Evolutionary conservation across 768 basidiomycete genomes (phyloP), one percentile per base, ranked within the genome.

Genomic region (Boletus patriciae): DNA sequence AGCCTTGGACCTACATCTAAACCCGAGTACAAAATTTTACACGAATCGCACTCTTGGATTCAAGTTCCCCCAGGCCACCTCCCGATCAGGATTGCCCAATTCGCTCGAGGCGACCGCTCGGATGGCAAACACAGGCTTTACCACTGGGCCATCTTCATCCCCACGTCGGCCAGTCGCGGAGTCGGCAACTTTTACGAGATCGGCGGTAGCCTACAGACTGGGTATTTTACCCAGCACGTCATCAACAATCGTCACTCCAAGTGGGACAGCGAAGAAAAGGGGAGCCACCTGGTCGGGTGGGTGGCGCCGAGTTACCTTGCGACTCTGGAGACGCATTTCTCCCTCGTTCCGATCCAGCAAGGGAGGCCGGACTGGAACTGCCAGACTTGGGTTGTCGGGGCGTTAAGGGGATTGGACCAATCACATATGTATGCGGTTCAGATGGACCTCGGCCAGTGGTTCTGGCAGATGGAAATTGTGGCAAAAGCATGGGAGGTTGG

Each of bases 141-240:
- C 41, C 50, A 59, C 34, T 61, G 58, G 53, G 53, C 54, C 4
- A 55, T 55, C 37, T 60, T 49, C 50, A 46, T 55, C 37, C 47
- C 47, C 1, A 61, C 57, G 9, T 50, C 57, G 6, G 29, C 43
- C 15, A 25, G 21, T 3, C 50, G 58, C 3, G 54, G 50, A 2
- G 23, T 60, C 10, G 54, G 58, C 25, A 62, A 55, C 44, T 62
- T 29, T 42, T 55, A 60, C 40, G 58, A 53, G 21, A 21, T 60
- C 38, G 50, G 18, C 1, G 54, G 54, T 4, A 44, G 47, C 31
- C 47, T 53, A 6, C 40, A 21, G 33, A 44, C 36, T 0, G 47
- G 58, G 3, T 61, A 62, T 18, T 15, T 38, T 6, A n/a, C 21
- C 3, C 48, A 50, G 21, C n/a, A 44, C 12, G 3, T 53, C 18